These are phyloP conservation scores for Porphyrellus cyaneotinctus DNA, from an alignment of 768 basidiomycete species.

Conservation along the genomic window DNA sequence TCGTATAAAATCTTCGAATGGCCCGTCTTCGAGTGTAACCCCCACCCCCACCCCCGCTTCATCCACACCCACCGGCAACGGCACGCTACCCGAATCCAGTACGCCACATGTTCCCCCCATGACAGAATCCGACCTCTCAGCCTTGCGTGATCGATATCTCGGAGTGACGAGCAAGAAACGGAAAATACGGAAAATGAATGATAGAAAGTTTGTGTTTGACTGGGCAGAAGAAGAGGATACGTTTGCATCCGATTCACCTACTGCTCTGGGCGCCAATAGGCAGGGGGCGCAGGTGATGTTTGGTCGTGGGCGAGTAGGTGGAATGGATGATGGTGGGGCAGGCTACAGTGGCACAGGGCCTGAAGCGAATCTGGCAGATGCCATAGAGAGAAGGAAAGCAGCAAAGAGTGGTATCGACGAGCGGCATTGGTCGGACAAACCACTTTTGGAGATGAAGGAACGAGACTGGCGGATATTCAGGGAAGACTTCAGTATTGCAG, in stretches of 20 bases:
- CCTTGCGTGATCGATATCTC: constrained; percentile 89
- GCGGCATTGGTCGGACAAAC: constrained; percentile 97
- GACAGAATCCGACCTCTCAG: constrained; percentile 75
- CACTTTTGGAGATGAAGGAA: constrained; percentile 87
- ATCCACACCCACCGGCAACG: constrained; percentile 29
- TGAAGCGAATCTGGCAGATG: constrained; percentile 67
- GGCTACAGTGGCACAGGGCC: constrained; percentile 28
- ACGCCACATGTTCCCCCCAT: constrained; percentile 55
- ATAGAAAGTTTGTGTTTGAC: constrained; percentile 98
- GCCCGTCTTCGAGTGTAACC: constrained; percentile 34
- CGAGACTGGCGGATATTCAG: constrained; percentile 99
- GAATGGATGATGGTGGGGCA: constrained; percentile 76
- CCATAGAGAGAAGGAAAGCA: constrained; percentile 78
- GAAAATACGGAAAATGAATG: constrained; percentile 91
- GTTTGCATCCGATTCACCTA: constrained; percentile 70
- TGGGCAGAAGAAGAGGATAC: constrained; percentile 99
- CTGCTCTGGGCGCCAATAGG: constrained; percentile 62
- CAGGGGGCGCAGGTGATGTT: constrained; percentile 89
- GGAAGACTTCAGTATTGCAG: constrained; percentile 96
- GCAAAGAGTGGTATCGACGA: constrained; percentile 84
- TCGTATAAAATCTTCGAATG: constrained; percentile 42
- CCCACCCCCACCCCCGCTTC: constrained; percentile 56
- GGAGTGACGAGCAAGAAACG: constrained; percentile 94
- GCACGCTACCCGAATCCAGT: constrained; percentile 35
- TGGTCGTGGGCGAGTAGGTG: constrained; percentile 77